These are phyloP conservation scores for Posidonia oceanica DNA, from an alignment of 116 monocot genomes.

Conservation along the genomic window DNA sequence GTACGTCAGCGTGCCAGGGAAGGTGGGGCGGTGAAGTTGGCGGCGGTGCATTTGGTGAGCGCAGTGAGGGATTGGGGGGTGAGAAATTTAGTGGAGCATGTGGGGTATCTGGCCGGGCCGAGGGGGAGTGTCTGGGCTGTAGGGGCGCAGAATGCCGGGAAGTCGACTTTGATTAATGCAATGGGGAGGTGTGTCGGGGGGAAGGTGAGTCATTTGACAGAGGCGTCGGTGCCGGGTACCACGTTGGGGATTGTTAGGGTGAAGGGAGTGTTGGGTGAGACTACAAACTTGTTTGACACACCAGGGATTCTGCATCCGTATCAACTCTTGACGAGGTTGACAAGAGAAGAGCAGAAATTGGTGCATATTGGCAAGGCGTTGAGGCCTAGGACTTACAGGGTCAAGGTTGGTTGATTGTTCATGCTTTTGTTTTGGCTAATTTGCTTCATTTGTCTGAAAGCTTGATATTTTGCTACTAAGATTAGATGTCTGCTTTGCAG, in stretches of 20 bases:
- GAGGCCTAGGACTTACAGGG: constrained; percentile 70
- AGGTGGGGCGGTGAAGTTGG: constrained; percentile 29
- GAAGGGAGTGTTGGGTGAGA: constrained; percentile 62
- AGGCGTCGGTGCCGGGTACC: constrained; percentile 89
- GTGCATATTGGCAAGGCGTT: constrained; percentile 63
- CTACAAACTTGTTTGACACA: constrained; percentile 83
- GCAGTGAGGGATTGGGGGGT: constrained; percentile 68
- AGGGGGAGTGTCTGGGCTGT: constrained; percentile 96
- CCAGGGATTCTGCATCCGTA: constrained; percentile 79
- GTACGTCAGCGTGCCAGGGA: constrained; percentile 36
- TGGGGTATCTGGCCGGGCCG: constrained; percentile 45
- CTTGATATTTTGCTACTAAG: no score
- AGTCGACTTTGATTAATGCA: constrained; percentile 91
- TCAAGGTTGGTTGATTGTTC: constrained; percentile 40
- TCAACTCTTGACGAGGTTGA: constrained; percentile 70
- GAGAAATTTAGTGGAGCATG: constrained; percentile 61
- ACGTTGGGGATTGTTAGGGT: constrained; percentile 79
- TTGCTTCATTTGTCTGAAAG: no score
- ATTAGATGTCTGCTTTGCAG: no score
- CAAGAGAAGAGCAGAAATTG: constrained; percentile 79
- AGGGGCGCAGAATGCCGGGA: constrained; percentile 93
- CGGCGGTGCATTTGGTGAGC: constrained; percentile 75
- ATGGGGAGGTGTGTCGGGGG: constrained; percentile 52
- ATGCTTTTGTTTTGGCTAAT: not conserved
- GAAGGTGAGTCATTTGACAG: constrained; percentile 50